These are phyloP conservation scores for Dactylellina parvicollis DNA, from an alignment of 2,329 filamentous ascomycete species.

Conservation along the genomic window DNA sequence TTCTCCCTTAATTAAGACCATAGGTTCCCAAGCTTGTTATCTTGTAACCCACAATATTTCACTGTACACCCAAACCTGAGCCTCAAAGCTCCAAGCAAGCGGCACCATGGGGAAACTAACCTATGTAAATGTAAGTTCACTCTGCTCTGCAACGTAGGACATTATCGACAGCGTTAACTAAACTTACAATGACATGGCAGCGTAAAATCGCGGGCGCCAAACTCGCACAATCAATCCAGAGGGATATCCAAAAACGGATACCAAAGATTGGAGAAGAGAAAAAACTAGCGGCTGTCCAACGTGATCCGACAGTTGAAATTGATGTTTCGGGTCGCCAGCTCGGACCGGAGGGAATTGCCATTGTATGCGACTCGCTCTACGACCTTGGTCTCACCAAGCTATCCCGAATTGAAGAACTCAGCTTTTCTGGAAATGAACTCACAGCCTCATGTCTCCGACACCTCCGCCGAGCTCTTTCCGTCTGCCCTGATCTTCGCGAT, in stretches of 20 bases:
- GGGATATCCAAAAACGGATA: slow-evolving; percentile 50
- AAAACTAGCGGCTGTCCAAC: slow-evolving; percentile 47
- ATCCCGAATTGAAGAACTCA: slow-evolving; percentile 42
- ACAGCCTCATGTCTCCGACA: slow-evolving; percentile 26
- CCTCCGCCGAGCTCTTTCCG: slow-evolving; percentile 38
- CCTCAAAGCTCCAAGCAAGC: background rate
- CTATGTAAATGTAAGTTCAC: slow-evolving; percentile 41
- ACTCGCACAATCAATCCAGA: slow-evolving; percentile 44
- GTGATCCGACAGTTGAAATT: slow-evolving; percentile 42
- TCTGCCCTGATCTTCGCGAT: slow-evolving; percentile 39
- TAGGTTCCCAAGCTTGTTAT: too few relatives aligned
- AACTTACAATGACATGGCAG: background rate
- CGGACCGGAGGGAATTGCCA: slow-evolving; percentile 31
- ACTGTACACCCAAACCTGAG: background rate
- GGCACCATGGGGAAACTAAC: slow-evolving; percentile 36
- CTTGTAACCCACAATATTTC: background rate
- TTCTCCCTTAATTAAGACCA: background rate
- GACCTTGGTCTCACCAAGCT: slow-evolving; percentile 22
- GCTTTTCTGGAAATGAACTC: slow-evolving; percentile 42
- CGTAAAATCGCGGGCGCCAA: slow-evolving; percentile 46
- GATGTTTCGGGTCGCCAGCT: slow-evolving; percentile 46
- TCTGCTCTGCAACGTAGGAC: background rate
- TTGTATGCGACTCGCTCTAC: slow-evolving; percentile 38
- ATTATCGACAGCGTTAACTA: background rate
- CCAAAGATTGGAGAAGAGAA: slow-evolving; percentile 48